Percentiles rank a stretch among this genome's conserved stretches.
phyloP scores from a whole-genome alignment of 2,329 filamentous ascomycete species.

The Cercospora sp. region DNA sequence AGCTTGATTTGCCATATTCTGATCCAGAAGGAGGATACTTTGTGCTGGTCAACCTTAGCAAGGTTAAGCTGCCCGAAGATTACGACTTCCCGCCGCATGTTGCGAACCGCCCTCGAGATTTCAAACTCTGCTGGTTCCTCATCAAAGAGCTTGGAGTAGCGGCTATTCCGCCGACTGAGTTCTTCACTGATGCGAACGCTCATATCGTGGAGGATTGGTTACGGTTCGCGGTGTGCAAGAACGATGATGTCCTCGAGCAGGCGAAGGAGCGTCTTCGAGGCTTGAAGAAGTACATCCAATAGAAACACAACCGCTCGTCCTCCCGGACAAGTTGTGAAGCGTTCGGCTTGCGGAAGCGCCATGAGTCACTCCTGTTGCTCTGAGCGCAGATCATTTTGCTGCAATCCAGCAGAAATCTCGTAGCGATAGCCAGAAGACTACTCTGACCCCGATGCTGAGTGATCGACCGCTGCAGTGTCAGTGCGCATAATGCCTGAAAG shows the following conservation, averaged over 20 bases:
- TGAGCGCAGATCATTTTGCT: neutral
- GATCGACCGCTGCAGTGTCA: neutral
- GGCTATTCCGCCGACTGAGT: constrained; percentile 94
- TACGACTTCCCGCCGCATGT: constrained; percentile 92
- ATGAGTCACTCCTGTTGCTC: neutral
- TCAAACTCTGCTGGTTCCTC: constrained; percentile 93
- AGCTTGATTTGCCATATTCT: constrained; percentile 64
- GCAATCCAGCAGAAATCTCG: neutral
- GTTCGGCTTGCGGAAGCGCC: neutral
- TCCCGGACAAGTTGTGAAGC: neutral
- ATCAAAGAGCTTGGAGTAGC: constrained; percentile 96
- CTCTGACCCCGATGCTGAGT: constrained; percentile 6
- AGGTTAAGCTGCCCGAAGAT: constrained; percentile 77
- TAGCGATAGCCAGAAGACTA: constrained; percentile 9
- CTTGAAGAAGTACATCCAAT: constrained; percentile 52
- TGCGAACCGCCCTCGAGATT: constrained; percentile 81
- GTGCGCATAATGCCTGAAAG: constrained; percentile 5
- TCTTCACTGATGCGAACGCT: constrained; percentile 83
- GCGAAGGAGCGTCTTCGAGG: constrained; percentile 53
- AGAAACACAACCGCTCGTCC: neutral
- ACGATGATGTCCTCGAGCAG: constrained; percentile 69
- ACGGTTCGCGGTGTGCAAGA: constrained; percentile 94
- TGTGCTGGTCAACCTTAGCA: constrained; percentile 87
- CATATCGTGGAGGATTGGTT: constrained; percentile 90
- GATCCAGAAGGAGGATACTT: constrained; percentile 98